A percentile compares a stretch with the other conserved stretches of the same genome.
Conservation (phyloP, 1,284 basidiomycete species). For the Sporisorium exsertum region DNA sequence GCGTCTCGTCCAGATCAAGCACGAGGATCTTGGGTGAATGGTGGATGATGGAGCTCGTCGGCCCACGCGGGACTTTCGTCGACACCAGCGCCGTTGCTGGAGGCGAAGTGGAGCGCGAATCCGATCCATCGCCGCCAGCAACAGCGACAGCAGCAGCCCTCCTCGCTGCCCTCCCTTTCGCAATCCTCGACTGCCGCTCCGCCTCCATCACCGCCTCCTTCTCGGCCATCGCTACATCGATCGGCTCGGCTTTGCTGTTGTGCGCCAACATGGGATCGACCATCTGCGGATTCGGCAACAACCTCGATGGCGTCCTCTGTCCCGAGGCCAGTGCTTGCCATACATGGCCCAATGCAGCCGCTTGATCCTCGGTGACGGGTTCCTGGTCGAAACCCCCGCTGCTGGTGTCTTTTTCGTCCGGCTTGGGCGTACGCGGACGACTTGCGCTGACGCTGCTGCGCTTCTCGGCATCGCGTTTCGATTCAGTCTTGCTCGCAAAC, state of each 20-base stretch:
- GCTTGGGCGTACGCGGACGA: slow-evolving; percentile 32
- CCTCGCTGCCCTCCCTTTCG: slow-evolving; percentile 31
- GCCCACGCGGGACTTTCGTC: slow-evolving; percentile 34
- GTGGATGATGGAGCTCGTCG: slow-evolving; percentile 57
- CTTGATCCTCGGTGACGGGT: slow-evolving; percentile 57
- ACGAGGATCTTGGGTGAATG: slow-evolving; percentile 68
- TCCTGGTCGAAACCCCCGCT: slow-evolving; percentile 15
- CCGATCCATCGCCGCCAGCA: neutral
- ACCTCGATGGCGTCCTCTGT: slow-evolving; percentile 26
- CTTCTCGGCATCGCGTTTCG: slow-evolving; percentile 18
- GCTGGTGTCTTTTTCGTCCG: slow-evolving; percentile 14
- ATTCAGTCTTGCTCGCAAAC: slow-evolving; percentile 13
- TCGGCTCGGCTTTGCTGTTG: slow-evolving; percentile 36
- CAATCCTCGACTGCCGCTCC: slow-evolving; percentile 37
- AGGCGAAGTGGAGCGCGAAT: neutral
- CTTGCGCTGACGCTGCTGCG: neutral
- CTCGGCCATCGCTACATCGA: slow-evolving; percentile 38
- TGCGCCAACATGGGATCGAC: slow-evolving; percentile 57
- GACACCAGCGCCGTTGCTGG: slow-evolving; percentile 6
- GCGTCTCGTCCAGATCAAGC: slow-evolving; percentile 94
- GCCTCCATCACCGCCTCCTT: slow-evolving; percentile 46
- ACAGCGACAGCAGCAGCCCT: slow-evolving; percentile 20
- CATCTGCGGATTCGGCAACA: slow-evolving; percentile 59
- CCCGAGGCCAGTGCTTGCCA: slow-evolving; percentile 29
- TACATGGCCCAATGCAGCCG: slow-evolving; percentile 21